Evolutionary conservation across 768 basidiomycete genomes (phyloP).

Genomic region (Tremella yokohamensis): DNA sequence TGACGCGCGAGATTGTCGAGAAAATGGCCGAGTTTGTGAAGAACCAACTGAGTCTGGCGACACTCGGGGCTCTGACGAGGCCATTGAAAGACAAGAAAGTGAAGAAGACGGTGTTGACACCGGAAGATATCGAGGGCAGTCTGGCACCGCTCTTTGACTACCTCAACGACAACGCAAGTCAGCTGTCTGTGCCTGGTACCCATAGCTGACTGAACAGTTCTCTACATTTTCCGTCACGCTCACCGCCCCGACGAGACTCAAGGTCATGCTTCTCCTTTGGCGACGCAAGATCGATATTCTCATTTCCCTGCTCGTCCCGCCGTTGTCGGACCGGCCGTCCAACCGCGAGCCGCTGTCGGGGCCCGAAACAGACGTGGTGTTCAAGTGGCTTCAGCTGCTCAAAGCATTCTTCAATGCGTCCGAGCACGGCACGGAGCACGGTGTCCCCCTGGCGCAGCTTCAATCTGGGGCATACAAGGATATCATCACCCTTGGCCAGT

Average conservation of each 20-base stretch:
- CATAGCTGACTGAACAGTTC: conserved; percentile 34
- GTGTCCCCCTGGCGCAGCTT: conserved; percentile 36
- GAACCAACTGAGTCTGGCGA: conserved; percentile 20
- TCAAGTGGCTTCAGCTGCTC: conserved; percentile 49
- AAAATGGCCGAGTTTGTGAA: conserved; percentile 44
- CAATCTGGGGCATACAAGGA: conserved; percentile 45
- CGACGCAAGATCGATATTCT: conserved; percentile 41
- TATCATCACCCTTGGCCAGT: conserved; percentile 47
- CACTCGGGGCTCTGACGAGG: conserved; percentile 30
- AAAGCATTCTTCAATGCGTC: conserved; percentile 50
- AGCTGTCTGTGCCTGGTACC: background rate
- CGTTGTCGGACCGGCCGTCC: conserved; percentile 43
- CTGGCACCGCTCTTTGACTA: conserved; percentile 45
- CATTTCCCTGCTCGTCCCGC: conserved; percentile 46
- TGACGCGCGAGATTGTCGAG: conserved; percentile 44
- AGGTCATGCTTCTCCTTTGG: conserved; percentile 44
- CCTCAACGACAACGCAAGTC: conserved; percentile 48
- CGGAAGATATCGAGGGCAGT: conserved; percentile 42
- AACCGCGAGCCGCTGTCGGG: conserved; percentile 14
- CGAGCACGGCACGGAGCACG: conserved; percentile 45
- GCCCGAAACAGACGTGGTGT: conserved; percentile 46
- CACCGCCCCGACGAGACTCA: conserved; percentile 23
- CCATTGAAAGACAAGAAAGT: conserved; percentile 45
- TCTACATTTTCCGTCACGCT: conserved; percentile 46
- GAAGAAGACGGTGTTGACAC: conserved; percentile 27